Conservation (phyloP, 805 yeast species). For the Cyberlindnera xylosilytica region DNA sequence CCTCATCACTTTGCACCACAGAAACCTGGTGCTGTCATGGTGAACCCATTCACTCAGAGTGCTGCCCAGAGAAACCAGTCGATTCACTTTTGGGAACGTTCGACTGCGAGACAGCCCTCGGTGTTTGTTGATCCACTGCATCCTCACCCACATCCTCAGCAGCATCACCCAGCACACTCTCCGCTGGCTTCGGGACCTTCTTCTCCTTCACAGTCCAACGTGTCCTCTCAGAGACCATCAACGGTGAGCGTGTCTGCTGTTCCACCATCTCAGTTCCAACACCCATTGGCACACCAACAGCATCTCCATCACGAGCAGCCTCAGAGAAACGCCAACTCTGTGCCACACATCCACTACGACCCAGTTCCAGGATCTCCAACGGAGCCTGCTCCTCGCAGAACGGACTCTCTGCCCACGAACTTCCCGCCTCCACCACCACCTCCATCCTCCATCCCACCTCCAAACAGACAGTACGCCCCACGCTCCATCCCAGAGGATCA, state of each 20-base stretch:
- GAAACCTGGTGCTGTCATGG: constrained; percentile 6
- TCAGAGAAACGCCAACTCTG: constrained; percentile 7
- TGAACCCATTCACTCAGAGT: constrained; percentile 12
- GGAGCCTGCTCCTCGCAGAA: constrained; percentile 11
- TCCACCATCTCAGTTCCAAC: constrained; percentile 5
- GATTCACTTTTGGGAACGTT: constrained; percentile 26
- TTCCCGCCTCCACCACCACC: constrained; percentile 11
- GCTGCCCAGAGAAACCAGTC: constrained; percentile 18
- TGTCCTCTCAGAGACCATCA: constrained; percentile 12
- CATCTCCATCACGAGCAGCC: constrained; percentile 3
- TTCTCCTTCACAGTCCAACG: constrained; percentile 7
- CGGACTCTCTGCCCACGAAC: constrained; percentile 19
- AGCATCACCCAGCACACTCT: background rate
- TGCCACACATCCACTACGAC: constrained; percentile 16
- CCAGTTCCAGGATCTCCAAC: constrained; percentile 9
- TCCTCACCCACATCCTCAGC: constrained; percentile 7
- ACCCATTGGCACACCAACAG: constrained; percentile 8
- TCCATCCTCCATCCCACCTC: background rate
- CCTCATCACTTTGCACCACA: constrained; percentile 2
- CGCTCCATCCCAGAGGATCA: constrained; percentile 23
- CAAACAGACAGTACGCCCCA: constrained; percentile 18
- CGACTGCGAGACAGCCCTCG: constrained; percentile 25
- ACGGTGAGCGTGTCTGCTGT: constrained; percentile 9
- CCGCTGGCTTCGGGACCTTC: constrained; percentile 9
- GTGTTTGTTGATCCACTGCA: constrained; percentile 27